Evolutionary conservation across 345 rosid species (phyloP).

Genomic region (Euphorbia tirucalli): DNA sequence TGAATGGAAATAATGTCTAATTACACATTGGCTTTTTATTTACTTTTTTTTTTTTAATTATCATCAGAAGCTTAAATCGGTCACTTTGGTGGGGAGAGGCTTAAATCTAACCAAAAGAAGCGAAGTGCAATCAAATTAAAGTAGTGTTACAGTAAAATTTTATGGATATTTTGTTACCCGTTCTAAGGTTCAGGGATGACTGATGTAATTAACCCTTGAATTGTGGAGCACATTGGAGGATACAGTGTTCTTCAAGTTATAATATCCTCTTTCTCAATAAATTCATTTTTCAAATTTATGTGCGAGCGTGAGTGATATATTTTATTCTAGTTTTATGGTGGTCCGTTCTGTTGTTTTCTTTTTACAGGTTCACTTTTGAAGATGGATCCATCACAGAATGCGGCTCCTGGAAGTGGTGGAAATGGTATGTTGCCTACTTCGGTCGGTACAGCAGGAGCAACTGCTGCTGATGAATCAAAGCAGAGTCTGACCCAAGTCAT

Average conservation of each 20-base stretch:
- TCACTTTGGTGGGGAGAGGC: neutral
- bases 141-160: neutral
- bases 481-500: constrained; percentile 71
- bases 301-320: too few relatives aligned
- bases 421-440: constrained; percentile 23
- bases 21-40: too few relatives aligned
- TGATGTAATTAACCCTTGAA: too few relatives aligned
- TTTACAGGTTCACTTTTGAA: neutral
- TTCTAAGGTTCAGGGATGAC: too few relatives aligned
- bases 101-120: neutral
- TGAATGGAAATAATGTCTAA: too few relatives aligned
- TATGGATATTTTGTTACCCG: neutral
- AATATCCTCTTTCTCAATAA: neutral
- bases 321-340: too few relatives aligned
- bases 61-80: too few relatives aligned
- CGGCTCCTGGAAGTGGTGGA: constrained; percentile 40
- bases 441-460: constrained; percentile 20
- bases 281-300: neutral
- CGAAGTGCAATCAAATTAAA: neutral
- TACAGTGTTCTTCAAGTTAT: neutral
- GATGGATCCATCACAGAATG: constrained; percentile 51
- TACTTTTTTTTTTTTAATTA: too few relatives aligned
- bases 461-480: constrained; percentile 53
- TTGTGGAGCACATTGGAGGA: neutral
- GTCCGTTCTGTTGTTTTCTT: neutral